Base-by-base conservation (phyloP, 768 basidiomycete genomes). In the Boletus tomentosulus region DNA sequence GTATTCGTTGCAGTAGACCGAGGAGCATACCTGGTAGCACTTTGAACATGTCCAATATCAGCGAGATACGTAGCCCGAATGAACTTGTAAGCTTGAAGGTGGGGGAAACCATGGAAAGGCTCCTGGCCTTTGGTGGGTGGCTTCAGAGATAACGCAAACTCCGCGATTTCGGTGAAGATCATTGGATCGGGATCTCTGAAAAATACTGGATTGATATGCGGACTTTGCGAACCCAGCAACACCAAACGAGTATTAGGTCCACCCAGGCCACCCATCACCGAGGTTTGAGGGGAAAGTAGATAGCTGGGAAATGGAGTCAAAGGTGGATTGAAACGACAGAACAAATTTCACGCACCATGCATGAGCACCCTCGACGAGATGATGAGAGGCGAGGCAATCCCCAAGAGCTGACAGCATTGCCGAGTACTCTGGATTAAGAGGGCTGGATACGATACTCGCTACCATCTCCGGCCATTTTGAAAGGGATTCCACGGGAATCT, bases 71-170 rank as follows among this genome's bases (percentile, higher is more conserved):
- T 69, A 3, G 97, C 95, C 54, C 86, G 83, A 39, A 93, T 73
- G 39, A 98, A 77, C 51, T 89, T 84, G 74, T 92, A 97, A 3
- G 91, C 84, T 69, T 98, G 90, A 27, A 98, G 74, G 63, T 93
- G 87, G 9, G 90, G 82, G 19, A 98, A 70, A 1, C 95, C 96
- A 47, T 74, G 70, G 66, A 92, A 95, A 4, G 83, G 61, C 48
- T 98, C 96, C 64, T 94, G 92, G 12, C 94, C 91, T 71, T 97
- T 97, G 2, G 76, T 62, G 1, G 79, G 69, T 4, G 86, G 73
- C n/a, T 80, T 76, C 37, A 96, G 72, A 6, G 91, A 91, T 43
- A 93, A 65, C 0, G 92, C 95, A 67, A 92, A 98, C 73, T 99
- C 97, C 13, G 85, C 74, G 46, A 97, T 85, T 72, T 99, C 97